Percentiles rank a stretch among this genome's conserved stretches.
These are phyloP conservation scores for Pezicula carpinea DNA, from an alignment of 2,329 filamentous ascomycete genomes.

Conservation along the genomic window DNA sequence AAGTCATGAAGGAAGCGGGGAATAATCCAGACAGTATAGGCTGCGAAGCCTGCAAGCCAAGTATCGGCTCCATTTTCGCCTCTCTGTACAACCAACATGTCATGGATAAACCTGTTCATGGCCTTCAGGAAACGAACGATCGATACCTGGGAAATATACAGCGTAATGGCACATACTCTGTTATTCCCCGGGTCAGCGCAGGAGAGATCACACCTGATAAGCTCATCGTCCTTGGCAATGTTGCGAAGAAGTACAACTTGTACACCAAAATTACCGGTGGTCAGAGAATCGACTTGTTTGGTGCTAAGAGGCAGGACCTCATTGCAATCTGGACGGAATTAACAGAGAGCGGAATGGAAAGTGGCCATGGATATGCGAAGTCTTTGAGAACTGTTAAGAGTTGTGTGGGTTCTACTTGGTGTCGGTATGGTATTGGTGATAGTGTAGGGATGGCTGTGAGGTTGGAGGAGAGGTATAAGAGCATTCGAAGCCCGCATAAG, in stretches of 20 bases:
- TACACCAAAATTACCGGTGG: slow-evolving; percentile 93
- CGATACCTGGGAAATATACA: slow-evolving; percentile 86
- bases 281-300: slow-evolving; percentile 90
- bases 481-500: slow-evolving; percentile 83
- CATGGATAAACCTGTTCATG: slow-evolving; percentile 64
- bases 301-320: slow-evolving; percentile 82
- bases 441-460: slow-evolving; percentile 87
- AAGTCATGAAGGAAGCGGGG: slow-evolving; percentile 76
- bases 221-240: slow-evolving; percentile 75
- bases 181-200: slow-evolving; percentile 75
- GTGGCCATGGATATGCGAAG: slow-evolving; percentile 87
- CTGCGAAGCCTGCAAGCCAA: slow-evolving; percentile 83
- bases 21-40: slow-evolving; percentile 68
- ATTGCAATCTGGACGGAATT: slow-evolving; percentile 76
- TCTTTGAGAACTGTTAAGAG: slow-evolving; percentile 85
- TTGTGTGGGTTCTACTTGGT: slow-evolving; percentile 90
- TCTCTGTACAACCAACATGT: slow-evolving; percentile 82
- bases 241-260: slow-evolving; percentile 77
- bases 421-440: slow-evolving; percentile 81
- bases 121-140: slow-evolving; percentile 88
- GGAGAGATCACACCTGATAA: slow-evolving; percentile 87
- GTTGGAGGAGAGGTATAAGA: slow-evolving; percentile 87
- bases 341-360: slow-evolving; percentile 82
- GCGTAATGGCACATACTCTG: slow-evolving; percentile 84
- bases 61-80: slow-evolving; percentile 73